Conservation (phyloP, 805 yeast genomes). For the Priceomyces melissophilus region DNA sequence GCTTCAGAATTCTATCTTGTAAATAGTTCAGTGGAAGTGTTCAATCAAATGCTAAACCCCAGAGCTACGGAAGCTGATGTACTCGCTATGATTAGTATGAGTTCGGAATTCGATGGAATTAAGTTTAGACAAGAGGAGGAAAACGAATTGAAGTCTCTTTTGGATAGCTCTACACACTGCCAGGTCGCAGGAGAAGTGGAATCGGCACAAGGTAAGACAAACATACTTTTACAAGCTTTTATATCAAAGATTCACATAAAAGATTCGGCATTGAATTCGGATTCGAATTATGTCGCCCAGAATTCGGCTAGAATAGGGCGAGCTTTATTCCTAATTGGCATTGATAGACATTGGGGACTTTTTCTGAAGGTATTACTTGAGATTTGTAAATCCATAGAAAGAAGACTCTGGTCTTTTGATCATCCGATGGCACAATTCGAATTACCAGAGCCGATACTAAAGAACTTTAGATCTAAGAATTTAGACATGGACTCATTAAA, state of each 20-base stretch:
- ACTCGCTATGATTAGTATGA: constrained; percentile 81
- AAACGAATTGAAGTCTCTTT: constrained; percentile 61
- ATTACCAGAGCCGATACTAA: constrained; percentile 61
- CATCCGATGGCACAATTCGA: constrained; percentile 91
- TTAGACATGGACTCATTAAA: constrained; percentile 70
- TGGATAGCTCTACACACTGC: constrained; percentile 64
- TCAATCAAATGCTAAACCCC: constrained; percentile 81
- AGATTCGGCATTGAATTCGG: constrained; percentile 82
- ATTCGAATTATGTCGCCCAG: constrained; percentile 90
- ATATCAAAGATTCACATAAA: constrained; percentile 70
- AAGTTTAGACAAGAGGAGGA: constrained; percentile 87
- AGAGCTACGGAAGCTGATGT: constrained; percentile 90
- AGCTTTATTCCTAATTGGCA: constrained; percentile 81
- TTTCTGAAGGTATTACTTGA: constrained; percentile 72
- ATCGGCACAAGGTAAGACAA: constrained; percentile 80
- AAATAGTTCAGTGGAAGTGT: constrained; percentile 82
- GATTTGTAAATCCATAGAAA: constrained; percentile 83
- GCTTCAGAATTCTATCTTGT: constrained; percentile 91
- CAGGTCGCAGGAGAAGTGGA: constrained; percentile 78
- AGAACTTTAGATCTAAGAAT: constrained; percentile 58
- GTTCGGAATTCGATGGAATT: constrained; percentile 89
- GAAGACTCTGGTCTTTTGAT: constrained; percentile 80
- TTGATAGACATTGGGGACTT: constrained; percentile 88
- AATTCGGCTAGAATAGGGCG: constrained; percentile 91
- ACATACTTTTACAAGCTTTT: constrained; percentile 81